Evolutionary conservation across 2,329 filamentous ascomycete species (phyloP).

Genomic region (Aspergillus arachidicola): DNA sequence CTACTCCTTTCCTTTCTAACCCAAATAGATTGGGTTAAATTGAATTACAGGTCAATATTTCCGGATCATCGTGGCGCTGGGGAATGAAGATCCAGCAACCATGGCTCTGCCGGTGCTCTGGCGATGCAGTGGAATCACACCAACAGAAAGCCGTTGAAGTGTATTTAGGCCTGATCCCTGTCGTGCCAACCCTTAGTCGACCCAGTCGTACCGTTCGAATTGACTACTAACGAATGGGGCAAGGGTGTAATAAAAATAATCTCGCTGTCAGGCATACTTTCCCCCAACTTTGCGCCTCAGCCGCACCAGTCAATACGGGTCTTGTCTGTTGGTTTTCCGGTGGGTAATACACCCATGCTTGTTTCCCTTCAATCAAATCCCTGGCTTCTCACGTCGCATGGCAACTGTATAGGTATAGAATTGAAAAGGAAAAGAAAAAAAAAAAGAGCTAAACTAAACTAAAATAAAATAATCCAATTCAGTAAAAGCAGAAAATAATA

Average conservation of each 20-base stretch:
- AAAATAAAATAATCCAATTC: background rate
- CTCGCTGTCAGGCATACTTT: constrained; percentile 7
- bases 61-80: constrained; percentile 12
- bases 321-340: constrained; percentile 5
- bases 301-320: constrained; percentile 10
- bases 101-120: background rate
- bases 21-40: background rate
- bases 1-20: background rate
- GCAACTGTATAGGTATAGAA: background rate
- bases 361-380: background rate
- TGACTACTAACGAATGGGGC: background rate
- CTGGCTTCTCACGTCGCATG: background rate
- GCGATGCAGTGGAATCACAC: constrained; percentile 10
- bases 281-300: constrained; percentile 11
- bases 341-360: background rate
- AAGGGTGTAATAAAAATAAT: constrained; percentile 6
- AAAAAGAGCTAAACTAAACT: background rate
- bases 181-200: background rate
- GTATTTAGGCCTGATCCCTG: constrained; percentile 10
- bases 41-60: constrained; percentile 6
- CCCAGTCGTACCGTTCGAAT: constrained; percentile 1
- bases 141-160: constrained; percentile 24
- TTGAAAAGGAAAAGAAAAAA: background rate
- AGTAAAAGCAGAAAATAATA: background rate
- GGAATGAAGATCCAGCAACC: constrained; percentile 9